A percentile compares a stretch with the other conserved stretches of the same genome.
Conservation (phyloP, 441 rosid species). For the Pelargonium myrrhifolium region DNA sequence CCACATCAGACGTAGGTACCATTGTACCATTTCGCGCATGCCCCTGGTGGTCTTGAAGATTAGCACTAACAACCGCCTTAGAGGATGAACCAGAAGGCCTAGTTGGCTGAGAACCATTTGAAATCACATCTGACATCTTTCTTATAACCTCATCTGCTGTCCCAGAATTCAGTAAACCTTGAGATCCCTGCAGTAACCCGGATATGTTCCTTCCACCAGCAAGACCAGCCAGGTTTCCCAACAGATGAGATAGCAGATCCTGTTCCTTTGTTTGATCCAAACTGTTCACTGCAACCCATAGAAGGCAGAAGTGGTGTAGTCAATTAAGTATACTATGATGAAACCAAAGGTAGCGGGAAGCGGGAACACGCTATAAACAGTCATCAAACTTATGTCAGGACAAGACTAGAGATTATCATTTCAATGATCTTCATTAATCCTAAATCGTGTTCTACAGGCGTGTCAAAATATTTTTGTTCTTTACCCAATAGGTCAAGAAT, state of each 20-base stretch:
- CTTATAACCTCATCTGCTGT: constrained; percentile 23
- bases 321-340: constrained; percentile 8
- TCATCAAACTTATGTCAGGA: too few relatives aligned
- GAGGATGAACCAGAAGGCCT: constrained; percentile 31
- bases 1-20: constrained; percentile 24
- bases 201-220: constrained; percentile 31
- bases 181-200: constrained; percentile 35
- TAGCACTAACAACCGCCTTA: constrained; percentile 21
- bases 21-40: constrained; percentile 22
- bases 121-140: constrained; percentile 18
- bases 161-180: constrained; percentile 21
- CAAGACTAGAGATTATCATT: too few relatives aligned
- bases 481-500: too few relatives aligned
- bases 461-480: too few relatives aligned
- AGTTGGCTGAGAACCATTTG: constrained; percentile 25
- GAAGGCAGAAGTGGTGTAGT: constrained; percentile 14
- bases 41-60: constrained; percentile 21
- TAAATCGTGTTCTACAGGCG: too few relatives aligned
- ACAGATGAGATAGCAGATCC: constrained; percentile 34
- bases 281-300: constrained; percentile 27
- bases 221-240: constrained; percentile 31
- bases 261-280: constrained; percentile 32
- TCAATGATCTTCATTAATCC: too few relatives aligned
- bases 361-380: background rate
- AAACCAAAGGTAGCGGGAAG: constrained; percentile 3